Evolutionary conservation across 495 filamentous ascomycete genomes (phyloP).

Genomic region (Cetradonia linearis): DNA sequence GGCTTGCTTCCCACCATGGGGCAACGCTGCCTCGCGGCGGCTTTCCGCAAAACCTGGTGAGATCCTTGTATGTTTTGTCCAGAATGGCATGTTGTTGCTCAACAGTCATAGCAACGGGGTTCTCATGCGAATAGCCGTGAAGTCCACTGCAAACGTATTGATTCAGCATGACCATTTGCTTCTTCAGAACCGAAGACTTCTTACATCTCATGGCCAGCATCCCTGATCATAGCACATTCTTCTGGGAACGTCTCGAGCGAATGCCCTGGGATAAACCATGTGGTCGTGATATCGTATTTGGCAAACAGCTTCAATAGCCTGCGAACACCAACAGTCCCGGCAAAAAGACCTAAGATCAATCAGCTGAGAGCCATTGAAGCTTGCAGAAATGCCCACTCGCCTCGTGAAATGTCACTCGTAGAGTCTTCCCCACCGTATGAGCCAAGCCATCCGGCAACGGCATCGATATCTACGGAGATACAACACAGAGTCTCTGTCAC

Average conservation of each 20-base stretch:
- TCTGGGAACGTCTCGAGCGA: slow-evolving; percentile 70
- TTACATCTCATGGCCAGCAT: slow-evolving; percentile 64
- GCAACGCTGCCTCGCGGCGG: slow-evolving; percentile 60
- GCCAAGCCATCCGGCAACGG: slow-evolving; percentile 63
- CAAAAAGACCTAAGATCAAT: slow-evolving; percentile 48
- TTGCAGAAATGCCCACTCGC: slow-evolving; percentile 23
- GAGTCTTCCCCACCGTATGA: slow-evolving; percentile 65
- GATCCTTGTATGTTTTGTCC: slow-evolving; percentile 62
- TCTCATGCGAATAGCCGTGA: slow-evolving; percentile 68
- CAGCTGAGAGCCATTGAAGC: slow-evolving; percentile 3
- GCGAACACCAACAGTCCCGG: slow-evolving; percentile 60
- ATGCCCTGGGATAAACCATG: slow-evolving; percentile 78
- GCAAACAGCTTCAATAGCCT: slow-evolving; percentile 65
- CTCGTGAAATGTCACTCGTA: slow-evolving; percentile 56
- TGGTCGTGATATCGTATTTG: slow-evolving; percentile 72
- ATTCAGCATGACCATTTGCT: background rate
- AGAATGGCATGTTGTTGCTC: slow-evolving; percentile 68
- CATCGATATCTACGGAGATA: slow-evolving; percentile 43
- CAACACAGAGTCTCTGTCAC: slow-evolving; percentile 30
- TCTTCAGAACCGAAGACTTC: background rate
- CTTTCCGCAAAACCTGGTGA: slow-evolving; percentile 67
- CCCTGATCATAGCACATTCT: slow-evolving; percentile 62
- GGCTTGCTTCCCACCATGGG: slow-evolving; percentile 55
- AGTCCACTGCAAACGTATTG: slow-evolving; percentile 37
- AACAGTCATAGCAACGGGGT: slow-evolving; percentile 58